phyloP scores from a whole-genome alignment of 1,139 yeast genomes.

The Zygoascus meyerae region DNA sequence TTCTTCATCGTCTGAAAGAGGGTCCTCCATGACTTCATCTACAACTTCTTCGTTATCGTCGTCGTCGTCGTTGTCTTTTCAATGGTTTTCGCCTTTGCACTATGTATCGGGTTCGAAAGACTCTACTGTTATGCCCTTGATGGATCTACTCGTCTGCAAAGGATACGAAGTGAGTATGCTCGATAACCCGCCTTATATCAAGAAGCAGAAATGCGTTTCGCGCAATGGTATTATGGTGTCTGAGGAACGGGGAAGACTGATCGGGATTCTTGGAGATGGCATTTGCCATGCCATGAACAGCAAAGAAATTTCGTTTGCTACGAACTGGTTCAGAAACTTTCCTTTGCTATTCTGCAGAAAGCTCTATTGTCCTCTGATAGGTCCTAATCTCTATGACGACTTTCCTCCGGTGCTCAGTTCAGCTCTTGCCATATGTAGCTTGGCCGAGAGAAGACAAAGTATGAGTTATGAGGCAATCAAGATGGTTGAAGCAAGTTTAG shows the following conservation, averaged over 20 bases:
- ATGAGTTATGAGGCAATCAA: not conserved
- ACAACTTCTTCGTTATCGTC: no score
- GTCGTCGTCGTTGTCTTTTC: no score
- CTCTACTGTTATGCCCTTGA: no score
- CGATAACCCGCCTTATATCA: not conserved
- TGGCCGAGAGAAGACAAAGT: not conserved
- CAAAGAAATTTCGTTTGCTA: not conserved
- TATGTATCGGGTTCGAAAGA: no score
- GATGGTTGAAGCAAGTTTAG: not conserved
- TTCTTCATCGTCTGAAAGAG: no score
- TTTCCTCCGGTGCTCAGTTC: constrained; percentile 1
- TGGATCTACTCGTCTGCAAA: no score
- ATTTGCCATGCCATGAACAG: not conserved
- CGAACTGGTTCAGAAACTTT: not conserved
- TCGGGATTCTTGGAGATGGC: not conserved
- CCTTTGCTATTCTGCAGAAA: not conserved
- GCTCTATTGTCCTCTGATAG: not conserved
- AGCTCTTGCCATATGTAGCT: constrained; percentile 4
- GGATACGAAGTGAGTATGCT: no score
- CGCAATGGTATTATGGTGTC: not conserved
- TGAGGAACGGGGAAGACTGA: not conserved
- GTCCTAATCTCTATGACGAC: not conserved
- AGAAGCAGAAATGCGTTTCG: not conserved
- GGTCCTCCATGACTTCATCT: no score
- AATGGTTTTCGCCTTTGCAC: no score